Evolutionary conservation across 768 basidiomycete genomes (phyloP).

Genomic region (Coprinellus aureogranulatus): DNA sequence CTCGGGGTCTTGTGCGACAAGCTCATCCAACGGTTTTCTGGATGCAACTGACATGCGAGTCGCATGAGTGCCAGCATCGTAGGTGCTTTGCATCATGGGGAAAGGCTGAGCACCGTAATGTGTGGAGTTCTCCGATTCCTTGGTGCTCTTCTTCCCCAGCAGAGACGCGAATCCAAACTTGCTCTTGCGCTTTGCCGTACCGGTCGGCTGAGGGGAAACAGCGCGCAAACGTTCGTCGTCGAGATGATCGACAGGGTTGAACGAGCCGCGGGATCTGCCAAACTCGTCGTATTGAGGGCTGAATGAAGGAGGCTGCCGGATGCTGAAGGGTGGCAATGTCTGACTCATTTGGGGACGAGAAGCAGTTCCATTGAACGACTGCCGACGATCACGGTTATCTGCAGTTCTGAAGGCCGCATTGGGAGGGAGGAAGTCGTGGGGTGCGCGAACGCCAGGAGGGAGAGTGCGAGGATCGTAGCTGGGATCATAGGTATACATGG

Average conservation of each 20-base stretch:
- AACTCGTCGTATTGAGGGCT: slow-evolving; percentile 66
- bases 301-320: slow-evolving; percentile 33
- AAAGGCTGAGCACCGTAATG: slow-evolving; percentile 43
- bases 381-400: slow-evolving; percentile 60
- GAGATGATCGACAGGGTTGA: slow-evolving; percentile 47
- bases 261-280: slow-evolving; percentile 53
- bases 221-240: slow-evolving; percentile 25
- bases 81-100: slow-evolving; percentile 36
- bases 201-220: slow-evolving; percentile 31
- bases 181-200: slow-evolving; percentile 60
- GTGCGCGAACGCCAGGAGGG: slow-evolving; percentile 41
- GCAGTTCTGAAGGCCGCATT: slow-evolving; percentile 58
- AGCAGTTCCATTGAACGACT: slow-evolving; percentile 71
- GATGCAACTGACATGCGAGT: slow-evolving; percentile 63
- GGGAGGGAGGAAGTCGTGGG: slow-evolving; percentile 57
- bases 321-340: slow-evolving; percentile 42
- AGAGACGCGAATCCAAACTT: slow-evolving; percentile 68
- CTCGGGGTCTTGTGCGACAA: slow-evolving; percentile 81
- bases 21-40: slow-evolving; percentile 69
- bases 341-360: slow-evolving; percentile 54
- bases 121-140: slow-evolving; percentile 33
- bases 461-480: slow-evolving; percentile 55
- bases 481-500: slow-evolving; percentile 61
- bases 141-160: slow-evolving; percentile 53
- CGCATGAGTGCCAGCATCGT: slow-evolving; percentile 13